Base-by-base conservation (phyloP, 345 rosid genomes). In the Aquilaria malaccensis region DNA sequence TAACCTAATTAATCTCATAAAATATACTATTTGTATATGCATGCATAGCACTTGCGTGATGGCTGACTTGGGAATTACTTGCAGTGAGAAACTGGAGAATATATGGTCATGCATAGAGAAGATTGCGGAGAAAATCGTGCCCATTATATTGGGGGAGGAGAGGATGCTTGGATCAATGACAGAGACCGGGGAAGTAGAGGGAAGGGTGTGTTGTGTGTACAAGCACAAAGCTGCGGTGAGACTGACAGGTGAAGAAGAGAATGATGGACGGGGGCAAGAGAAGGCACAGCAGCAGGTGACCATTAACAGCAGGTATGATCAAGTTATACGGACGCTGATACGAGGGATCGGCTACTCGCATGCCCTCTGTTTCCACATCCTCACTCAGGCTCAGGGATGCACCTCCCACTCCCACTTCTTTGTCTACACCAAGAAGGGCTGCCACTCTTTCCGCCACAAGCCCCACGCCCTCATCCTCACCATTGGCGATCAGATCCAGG, bases 391-490 rank as follows among this genome's bases (percentile, higher is more conserved):
- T 22, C 22, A 22, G 22, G 22, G 22, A 22, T 85, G 81, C 61
- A 72, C 81, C 69, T 83, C 77, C 0, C 75, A 75, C 15, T 76
- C 83, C 11, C 84, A 85, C 62, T 89, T 89, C 43, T 97, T 85
- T 70, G 87, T 85, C 58, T 93, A 93, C 76, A 87, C 97, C 61
- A 93, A 84, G 79, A 89, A 85, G 76, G 94, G 91, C 31, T 89
- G 96, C 96, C 67, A 82, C 2, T 81, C 94, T 5, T 93, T 93
- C 66, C 66, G 67, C 68, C 96, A 87, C 0, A 86, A 74, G 11
- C 69, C 80, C 31, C 80, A 79, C 66, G 88, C 98, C 0, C 50
- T 89, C 29, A 57, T 92, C 11, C 65, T 92, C 60, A 92, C 98
- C 0, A 60, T 83, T 10, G 98, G 98, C 5, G 97, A 89, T 71